Base-by-base conservation (phyloP, 73 alveolate species). In the Stentor roeselii region DNA sequence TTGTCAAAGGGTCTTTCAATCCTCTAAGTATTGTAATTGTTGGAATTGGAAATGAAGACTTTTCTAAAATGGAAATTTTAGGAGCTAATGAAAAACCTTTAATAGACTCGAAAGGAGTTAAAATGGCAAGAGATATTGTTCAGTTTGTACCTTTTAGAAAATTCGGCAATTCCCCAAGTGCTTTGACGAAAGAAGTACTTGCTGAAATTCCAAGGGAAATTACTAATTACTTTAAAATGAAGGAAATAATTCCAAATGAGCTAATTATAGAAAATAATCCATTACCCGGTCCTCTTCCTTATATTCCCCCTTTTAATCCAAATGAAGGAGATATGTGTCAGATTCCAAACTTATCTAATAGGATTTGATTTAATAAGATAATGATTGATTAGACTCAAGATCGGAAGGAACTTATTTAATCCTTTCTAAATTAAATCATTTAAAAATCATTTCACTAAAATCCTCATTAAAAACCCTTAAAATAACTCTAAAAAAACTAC, bases 31-130 rank as follows among this genome's bases (percentile, higher is more conserved):
- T 86, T 39, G 75, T 83, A n/a, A 85, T 85, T 83, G 84, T 86
- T 86, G 90, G 90, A 14, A 86, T 93, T n/a, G 98, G 98, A 30
- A 78, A 89, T 14, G 96, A 82, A 34, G 87, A 86, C 67, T 93
- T 93, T 87, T 35, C 86, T 15, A 78, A 58, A 27, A 92, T 93
- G 97, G 86, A 82, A 37, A 40, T 39, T 27, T 82, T 93, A 31
- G 96, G 89, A 78, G 95, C 91, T 3, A 94, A 93, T 86, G 83
- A 84, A 58, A 4, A 59, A 36, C 88, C 83, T 31, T 60, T 92
- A 37, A 42, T 42, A 39, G 82, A 83, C 85, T 42, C 86, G 3
- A 78, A 59, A 61, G 97, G 97, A 0, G 31, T 31, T 6, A 34
- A 35, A 39, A 76, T 76, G 84, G 82, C 6, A 0, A 84, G 90